A percentile compares a stretch with the other conserved stretches of the same genome.
Conservation (phyloP, 2,329 filamentous ascomycete species). For the Plenodomus tracheiphilus region DNA sequence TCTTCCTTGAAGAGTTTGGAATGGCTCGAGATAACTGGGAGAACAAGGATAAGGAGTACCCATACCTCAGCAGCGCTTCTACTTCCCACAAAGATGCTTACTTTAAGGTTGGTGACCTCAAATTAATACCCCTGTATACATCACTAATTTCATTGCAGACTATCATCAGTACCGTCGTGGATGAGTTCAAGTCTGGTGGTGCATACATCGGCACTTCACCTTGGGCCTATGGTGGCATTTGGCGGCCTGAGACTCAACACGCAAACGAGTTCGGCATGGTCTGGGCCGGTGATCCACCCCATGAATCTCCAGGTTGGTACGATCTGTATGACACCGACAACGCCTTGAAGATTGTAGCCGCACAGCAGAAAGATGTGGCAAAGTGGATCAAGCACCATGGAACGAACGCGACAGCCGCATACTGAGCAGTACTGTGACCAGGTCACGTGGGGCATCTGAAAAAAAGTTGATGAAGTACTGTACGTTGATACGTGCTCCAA, state of each 20-base stretch:
- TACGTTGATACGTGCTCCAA: too few species aligned
- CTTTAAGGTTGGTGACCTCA: constrained; percentile 30
- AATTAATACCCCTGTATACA: neutral
- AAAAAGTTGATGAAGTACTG: too few species aligned
- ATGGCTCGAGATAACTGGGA: constrained; percentile 48
- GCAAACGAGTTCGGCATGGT: constrained; percentile 46
- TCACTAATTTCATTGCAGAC: constrained; percentile 17
- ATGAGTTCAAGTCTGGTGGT: constrained; percentile 39
- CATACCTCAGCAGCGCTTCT: constrained; percentile 39
- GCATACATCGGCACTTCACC: constrained; percentile 44
- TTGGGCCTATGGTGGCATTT: constrained; percentile 48
- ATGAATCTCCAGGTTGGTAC: constrained; percentile 47
- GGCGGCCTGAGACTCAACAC: constrained; percentile 44
- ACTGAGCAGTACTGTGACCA: too few species aligned
- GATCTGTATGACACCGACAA: constrained; percentile 46
- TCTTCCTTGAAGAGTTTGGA: constrained; percentile 47
- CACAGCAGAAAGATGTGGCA: constrained; percentile 37
- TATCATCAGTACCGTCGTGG: constrained; percentile 43
- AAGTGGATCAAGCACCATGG: constrained; percentile 31
- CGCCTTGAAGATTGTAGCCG: constrained; percentile 42
- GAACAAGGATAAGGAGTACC: constrained; percentile 42
- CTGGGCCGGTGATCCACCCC: constrained; percentile 47
- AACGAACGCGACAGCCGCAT: neutral
- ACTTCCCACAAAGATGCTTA: constrained; percentile 46
- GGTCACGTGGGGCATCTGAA: too few species aligned